A percentile compares a stretch with the other conserved stretches of the same genome.
Evolutionary conservation across 2,329 filamentous ascomycete genomes (phyloP).

Genomic region (Phaeosphaeria sp.): DNA sequence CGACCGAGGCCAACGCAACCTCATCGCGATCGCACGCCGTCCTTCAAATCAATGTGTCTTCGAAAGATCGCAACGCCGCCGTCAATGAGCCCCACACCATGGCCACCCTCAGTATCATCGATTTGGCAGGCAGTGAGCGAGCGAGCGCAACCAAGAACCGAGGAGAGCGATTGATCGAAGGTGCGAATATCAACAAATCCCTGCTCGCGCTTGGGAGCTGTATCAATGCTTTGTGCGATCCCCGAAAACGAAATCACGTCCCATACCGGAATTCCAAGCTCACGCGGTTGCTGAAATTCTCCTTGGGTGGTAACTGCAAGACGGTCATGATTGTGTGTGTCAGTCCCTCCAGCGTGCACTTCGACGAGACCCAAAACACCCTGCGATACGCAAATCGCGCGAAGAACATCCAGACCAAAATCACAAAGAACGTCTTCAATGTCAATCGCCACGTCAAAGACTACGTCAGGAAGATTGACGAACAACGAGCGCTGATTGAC

Average conservation of each 20-base stretch:
- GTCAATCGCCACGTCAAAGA: constrained; percentile 99
- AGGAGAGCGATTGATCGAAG: constrained; percentile 87
- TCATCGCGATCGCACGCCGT: constrained; percentile 97
- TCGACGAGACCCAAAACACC: constrained; percentile 98
- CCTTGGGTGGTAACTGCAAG: constrained; percentile 95
- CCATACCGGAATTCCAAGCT: constrained; percentile 98
- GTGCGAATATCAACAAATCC: constrained; percentile 99
- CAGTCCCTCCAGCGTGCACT: constrained; percentile 94
- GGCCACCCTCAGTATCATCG: constrained; percentile 97
- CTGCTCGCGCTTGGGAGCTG: constrained; percentile 92
- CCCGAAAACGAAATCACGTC: constrained; percentile 88
- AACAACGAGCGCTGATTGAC: constrained; percentile 96
- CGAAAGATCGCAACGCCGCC: constrained; percentile 90
- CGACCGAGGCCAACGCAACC: constrained; percentile 95
- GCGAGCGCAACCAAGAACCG: constrained; percentile 97
- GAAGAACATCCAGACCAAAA: constrained; percentile 99
- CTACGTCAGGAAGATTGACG: constrained; percentile 98
- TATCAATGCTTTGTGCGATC: constrained; percentile 97
- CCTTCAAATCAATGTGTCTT: constrained; percentile 93
- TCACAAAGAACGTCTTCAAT: constrained; percentile 98
- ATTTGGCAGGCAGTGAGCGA: constrained; percentile 93
- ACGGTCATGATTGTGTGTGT: constrained; percentile 99
- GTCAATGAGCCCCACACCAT: constrained; percentile 96
- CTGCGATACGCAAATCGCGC: constrained; percentile 95
- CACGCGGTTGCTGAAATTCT: constrained; percentile 94